phyloP scores from a whole-genome alignment of 2,329 filamentous ascomycete species.

The Harringtonia lauricola region DNA sequence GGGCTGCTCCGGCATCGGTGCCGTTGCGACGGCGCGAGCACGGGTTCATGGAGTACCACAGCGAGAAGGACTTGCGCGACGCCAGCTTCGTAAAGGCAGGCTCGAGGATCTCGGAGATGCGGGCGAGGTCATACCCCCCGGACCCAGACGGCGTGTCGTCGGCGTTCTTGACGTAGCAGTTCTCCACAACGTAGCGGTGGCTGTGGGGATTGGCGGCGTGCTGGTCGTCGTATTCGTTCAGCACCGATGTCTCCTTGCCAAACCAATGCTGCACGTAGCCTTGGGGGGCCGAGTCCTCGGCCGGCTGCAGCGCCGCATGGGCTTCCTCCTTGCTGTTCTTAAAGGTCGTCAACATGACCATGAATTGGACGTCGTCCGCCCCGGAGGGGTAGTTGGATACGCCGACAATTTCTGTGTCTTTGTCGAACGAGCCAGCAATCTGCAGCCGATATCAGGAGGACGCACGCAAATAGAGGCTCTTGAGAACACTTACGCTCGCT shows the following conservation, averaged over 20 bases:
- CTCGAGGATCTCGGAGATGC: slow-evolving; percentile 22
- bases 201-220: slow-evolving; percentile 32
- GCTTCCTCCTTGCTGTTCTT: slow-evolving; percentile 24
- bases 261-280: slow-evolving; percentile 15
- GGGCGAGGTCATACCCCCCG: no score
- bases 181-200: slow-evolving; percentile 39
- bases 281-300: slow-evolving; percentile 26
- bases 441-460: slow-evolving; percentile 2
- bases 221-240: slow-evolving; percentile 30
- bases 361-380: slow-evolving; percentile 21
- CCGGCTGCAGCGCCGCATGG: slow-evolving; percentile 20
- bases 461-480: not conserved
- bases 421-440: slow-evolving; percentile 21
- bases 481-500: not conserved
- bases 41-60: slow-evolving; percentile 42
- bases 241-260: slow-evolving; percentile 22
- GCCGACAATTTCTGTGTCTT: slow-evolving; percentile 27
- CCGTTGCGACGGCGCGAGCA: slow-evolving; percentile 26
- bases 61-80: slow-evolving; percentile 28
- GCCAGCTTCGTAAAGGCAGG: slow-evolving; percentile 36
- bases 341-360: slow-evolving; percentile 29
- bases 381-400: slow-evolving; percentile 20
- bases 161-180: slow-evolving; percentile 36
- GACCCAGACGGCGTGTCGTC: slow-evolving; percentile 29
- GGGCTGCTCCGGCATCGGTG: slow-evolving; percentile 7